Evolutionary conservation across 257 asterid genomes (phyloP).

Genomic region (Gardenia jasminoides): DNA sequence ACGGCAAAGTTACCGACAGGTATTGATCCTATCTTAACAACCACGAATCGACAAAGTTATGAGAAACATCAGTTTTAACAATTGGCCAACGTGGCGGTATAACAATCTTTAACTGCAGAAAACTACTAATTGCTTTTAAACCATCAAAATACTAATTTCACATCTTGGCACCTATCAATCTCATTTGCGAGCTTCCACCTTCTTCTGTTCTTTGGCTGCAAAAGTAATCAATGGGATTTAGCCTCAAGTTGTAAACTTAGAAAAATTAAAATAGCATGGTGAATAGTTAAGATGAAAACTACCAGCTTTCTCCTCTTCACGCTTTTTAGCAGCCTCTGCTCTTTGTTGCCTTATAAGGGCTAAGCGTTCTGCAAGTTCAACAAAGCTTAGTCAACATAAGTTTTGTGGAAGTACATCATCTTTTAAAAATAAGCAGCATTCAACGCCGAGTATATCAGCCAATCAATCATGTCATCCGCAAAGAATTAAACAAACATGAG

Average conservation of each 20-base stretch:
- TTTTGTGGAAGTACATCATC: background rate
- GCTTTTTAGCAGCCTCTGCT: slow-evolving; percentile 91
- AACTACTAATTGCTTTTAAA: background rate
- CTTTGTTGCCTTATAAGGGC: slow-evolving; percentile 86
- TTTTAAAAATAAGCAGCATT: too few species aligned
- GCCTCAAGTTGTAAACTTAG: background rate
- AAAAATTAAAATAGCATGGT: background rate
- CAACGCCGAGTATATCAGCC: background rate
- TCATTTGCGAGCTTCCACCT: slow-evolving; percentile 79
- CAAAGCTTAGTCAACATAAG: background rate
- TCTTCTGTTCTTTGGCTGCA: slow-evolving; percentile 90
- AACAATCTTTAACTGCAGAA: background rate
- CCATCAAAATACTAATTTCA: background rate
- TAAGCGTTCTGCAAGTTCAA: slow-evolving; percentile 59
- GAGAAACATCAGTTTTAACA: background rate
- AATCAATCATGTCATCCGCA: too few species aligned
- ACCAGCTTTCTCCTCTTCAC: slow-evolving; percentile 97
- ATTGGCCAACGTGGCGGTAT: background rate
- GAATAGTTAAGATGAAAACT: background rate
- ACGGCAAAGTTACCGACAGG: background rate
- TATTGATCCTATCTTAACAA: background rate
- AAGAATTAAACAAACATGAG: background rate
- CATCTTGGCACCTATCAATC: slow-evolving; percentile 10
- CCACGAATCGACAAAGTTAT: background rate
- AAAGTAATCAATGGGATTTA: background rate